Conservation (phyloP, 139 green algal genomes). For the Chlorella sp. region DNA sequence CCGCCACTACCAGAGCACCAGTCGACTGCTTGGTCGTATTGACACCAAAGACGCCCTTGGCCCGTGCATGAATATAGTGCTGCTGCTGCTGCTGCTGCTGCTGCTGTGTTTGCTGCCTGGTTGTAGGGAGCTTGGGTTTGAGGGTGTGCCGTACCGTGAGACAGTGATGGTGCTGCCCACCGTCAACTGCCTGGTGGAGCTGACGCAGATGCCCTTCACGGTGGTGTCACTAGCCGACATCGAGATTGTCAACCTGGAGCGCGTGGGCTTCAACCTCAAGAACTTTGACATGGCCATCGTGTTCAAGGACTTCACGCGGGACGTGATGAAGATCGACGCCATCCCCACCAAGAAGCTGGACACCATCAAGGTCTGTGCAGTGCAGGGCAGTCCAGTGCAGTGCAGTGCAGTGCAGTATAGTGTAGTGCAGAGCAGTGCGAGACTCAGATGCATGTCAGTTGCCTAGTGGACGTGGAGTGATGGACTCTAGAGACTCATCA, state of each 20-base stretch:
- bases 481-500: no score
- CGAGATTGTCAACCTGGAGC: slow-evolving; percentile 96
- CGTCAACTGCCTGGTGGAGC: slow-evolving; percentile 95
- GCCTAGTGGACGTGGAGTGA: no score
- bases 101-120: no score
- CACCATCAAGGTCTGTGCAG: slow-evolving; percentile 92
- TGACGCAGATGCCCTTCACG: slow-evolving; percentile 93
- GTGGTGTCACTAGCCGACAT: slow-evolving; percentile 80
- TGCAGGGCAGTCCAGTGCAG: no score
- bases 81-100: no score
- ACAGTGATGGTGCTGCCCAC: slow-evolving; percentile 86
- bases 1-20: no score
- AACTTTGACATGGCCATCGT: slow-evolving; percentile 99
- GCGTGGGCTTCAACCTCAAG: slow-evolving; percentile 95
- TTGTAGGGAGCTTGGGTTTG: slow-evolving; percentile 93
- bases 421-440: no score
- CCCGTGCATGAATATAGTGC: no score
- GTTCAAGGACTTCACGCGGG: slow-evolving; percentile 84
- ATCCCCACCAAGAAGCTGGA: slow-evolving; percentile 87
- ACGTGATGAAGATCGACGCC: slow-evolving; percentile 74
- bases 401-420: no score
- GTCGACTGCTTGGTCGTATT: no score
- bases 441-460: no score
- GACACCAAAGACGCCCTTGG: no score
- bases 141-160: slow-evolving; percentile 68